A percentile compares a stretch with the other conserved stretches of the same genome.
These are phyloP conservation scores for Dendrobium nobile DNA, from an alignment of 106 monocot species.

Conservation along the genomic window DNA sequence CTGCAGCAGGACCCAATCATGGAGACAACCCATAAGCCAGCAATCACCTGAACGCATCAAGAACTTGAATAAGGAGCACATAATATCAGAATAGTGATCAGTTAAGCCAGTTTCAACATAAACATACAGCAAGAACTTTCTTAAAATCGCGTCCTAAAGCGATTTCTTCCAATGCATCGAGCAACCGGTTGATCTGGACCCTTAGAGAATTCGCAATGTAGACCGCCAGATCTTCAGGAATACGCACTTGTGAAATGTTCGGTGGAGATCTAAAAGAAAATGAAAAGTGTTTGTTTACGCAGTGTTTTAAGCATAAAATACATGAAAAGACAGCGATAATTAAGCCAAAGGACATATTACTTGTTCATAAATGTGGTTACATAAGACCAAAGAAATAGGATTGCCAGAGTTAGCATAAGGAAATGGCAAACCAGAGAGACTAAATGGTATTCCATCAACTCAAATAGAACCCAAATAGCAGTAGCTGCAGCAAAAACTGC, in stretches of 20 bases:
- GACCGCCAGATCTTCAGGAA: constrained; percentile 35
- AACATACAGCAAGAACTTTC: constrained; percentile 48
- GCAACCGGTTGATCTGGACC: constrained; percentile 28
- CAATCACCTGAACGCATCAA: constrained; percentile 12
- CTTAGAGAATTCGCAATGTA: constrained; percentile 30
- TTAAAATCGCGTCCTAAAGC: constrained; percentile 41
- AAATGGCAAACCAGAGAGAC: constrained; percentile 51
- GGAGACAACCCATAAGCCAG: constrained; percentile 14
- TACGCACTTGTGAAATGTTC: constrained; percentile 31
- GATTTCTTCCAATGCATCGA: constrained; percentile 26
- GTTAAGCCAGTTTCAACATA: neutral
- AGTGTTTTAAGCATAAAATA: neutral
- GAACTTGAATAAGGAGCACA: neutral
- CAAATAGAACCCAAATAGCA: constrained; percentile 69
- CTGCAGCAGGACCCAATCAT: constrained; percentile 8
- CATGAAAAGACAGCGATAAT: neutral
- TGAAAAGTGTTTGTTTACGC: neutral
- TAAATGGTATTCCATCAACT: constrained; percentile 61
- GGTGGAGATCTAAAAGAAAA: constrained; percentile 33
- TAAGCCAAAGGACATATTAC: constrained; percentile 15
- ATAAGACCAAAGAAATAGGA: constrained; percentile 62
- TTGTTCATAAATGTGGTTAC: constrained; percentile 54
- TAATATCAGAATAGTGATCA: neutral
- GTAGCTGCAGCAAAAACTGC: constrained; percentile 42
- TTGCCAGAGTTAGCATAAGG: constrained; percentile 31